phyloP scores from a whole-genome alignment of 208 protist species.

The Acanthamoeba castellanii region DNA sequence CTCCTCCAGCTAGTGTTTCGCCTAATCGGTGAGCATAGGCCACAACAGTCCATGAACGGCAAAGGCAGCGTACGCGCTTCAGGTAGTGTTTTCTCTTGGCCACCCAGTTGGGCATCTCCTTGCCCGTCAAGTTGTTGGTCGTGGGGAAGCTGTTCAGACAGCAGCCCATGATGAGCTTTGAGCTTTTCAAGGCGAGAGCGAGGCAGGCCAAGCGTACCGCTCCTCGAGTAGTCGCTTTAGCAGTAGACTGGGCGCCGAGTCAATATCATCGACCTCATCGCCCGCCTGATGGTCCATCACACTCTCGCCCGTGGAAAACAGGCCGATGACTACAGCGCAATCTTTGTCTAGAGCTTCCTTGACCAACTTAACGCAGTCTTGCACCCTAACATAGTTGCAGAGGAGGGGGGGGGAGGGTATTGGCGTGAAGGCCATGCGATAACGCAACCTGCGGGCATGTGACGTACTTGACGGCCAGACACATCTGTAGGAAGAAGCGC shows the following conservation, averaged over 20 bases:
- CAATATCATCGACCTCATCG: slow-evolving; percentile 31
- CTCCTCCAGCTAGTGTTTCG: background rate
- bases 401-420: too few relatives aligned
- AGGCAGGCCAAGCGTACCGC: background rate
- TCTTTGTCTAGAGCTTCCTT: slow-evolving; percentile 2
- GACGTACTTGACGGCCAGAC: slow-evolving; percentile 39
- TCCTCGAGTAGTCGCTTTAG: slow-evolving; percentile 12
- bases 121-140: background rate
- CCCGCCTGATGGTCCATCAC: background rate
- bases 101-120: background rate
- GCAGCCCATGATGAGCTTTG: background rate
- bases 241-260: background rate
- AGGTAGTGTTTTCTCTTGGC: slow-evolving; percentile 53
- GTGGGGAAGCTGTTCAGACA: background rate
- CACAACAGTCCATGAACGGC: background rate
- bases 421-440: background rate
- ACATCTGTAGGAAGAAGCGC: slow-evolving; percentile 41
- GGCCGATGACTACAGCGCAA: slow-evolving; percentile 71
- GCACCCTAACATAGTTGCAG: background rate
- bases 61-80: background rate
- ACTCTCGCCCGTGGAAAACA: slow-evolving; percentile 72
- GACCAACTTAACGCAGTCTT: background rate
- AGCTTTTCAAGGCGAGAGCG: background rate
- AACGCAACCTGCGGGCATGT: background rate
- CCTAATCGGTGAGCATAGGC: background rate